These are phyloP conservation scores for Golubevia pallescens DNA, from an alignment of 1,284 basidiomycete genomes.

Conservation along the genomic window DNA sequence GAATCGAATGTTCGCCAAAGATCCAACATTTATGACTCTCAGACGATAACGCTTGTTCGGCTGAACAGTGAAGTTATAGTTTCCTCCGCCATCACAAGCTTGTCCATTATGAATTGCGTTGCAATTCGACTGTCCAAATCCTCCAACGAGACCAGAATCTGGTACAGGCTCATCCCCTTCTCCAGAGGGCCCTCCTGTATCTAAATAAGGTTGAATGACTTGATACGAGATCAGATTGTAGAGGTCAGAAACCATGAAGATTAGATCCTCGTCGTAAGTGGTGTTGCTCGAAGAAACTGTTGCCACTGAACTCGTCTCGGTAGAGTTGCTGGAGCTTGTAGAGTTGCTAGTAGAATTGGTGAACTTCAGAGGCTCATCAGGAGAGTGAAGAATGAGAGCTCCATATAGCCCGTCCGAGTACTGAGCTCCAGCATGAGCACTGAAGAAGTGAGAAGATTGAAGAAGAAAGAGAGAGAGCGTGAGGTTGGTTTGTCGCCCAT, in stretches of 20 bases:
- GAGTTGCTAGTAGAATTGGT: constrained; percentile 3
- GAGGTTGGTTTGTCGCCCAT: no score
- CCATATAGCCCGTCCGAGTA: constrained; percentile 69
- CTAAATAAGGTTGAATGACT: constrained; percentile 5
- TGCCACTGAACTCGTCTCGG: constrained; percentile 21
- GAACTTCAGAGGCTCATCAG: constrained; percentile 19
- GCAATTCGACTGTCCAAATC: constrained; percentile 15
- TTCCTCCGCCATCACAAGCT: background rate
- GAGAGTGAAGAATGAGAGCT: constrained; percentile 65
- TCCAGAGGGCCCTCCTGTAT: background rate
- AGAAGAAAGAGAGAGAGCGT: no score
- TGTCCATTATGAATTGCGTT: constrained; percentile 13
- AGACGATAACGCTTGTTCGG: background rate
- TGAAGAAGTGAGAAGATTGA: no score
- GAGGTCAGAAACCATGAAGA: constrained; percentile 38
- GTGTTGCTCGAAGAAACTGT: constrained; percentile 11
- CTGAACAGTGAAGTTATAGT: constrained; percentile 3
- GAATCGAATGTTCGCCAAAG: background rate
- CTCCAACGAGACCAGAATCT: background rate
- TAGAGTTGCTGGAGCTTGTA: constrained; percentile 15
- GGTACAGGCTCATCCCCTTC: background rate
- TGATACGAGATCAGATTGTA: constrained; percentile 24
- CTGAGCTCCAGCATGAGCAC: constrained; percentile 52
- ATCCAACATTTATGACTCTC: constrained; percentile 1
- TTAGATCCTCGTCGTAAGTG: constrained; percentile 35